Percentiles rank a stretch among this genome's conserved stretches.
phyloP scores from a whole-genome alignment of 345 rosid genomes.

The Brassica rapa region DNA sequence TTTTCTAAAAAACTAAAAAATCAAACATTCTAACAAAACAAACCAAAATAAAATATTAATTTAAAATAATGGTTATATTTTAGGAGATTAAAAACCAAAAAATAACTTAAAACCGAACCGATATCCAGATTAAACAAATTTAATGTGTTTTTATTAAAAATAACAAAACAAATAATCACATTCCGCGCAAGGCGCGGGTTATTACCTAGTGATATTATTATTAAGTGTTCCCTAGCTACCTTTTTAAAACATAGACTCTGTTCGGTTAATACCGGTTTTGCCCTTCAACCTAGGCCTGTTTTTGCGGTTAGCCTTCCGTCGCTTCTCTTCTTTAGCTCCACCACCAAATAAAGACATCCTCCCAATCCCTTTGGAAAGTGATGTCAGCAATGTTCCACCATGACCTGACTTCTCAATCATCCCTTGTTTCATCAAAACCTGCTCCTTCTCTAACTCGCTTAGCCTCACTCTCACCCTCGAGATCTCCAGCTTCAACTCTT shows the following conservation, averaged over 20 bases:
- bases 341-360: constrained; percentile 62
- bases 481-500: constrained; percentile 92
- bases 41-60: no score
- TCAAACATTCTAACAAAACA: no score
- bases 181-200: no score
- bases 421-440: constrained; percentile 83
- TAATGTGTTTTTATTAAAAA: no score
- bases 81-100: no score
- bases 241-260: constrained; percentile 24
- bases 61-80: no score
- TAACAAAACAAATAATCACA: no score
- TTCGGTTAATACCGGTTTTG: constrained; percentile 50
- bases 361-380: constrained; percentile 78
- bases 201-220: background rate
- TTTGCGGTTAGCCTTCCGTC: constrained; percentile 60
- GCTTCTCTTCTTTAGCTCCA: constrained; percentile 60
- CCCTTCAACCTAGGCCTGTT: constrained; percentile 47
- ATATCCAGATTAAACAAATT: no score
- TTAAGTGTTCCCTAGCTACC: background rate
- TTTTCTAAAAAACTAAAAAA: no score
- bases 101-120: no score
- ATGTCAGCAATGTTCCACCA: constrained; percentile 65
- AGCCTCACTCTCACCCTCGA: constrained; percentile 95
- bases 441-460: constrained; percentile 90
- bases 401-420: constrained; percentile 69